These are phyloP conservation scores for Rubus parviflorus DNA, from an alignment of 306 rosid species.

Conservation along the genomic window DNA sequence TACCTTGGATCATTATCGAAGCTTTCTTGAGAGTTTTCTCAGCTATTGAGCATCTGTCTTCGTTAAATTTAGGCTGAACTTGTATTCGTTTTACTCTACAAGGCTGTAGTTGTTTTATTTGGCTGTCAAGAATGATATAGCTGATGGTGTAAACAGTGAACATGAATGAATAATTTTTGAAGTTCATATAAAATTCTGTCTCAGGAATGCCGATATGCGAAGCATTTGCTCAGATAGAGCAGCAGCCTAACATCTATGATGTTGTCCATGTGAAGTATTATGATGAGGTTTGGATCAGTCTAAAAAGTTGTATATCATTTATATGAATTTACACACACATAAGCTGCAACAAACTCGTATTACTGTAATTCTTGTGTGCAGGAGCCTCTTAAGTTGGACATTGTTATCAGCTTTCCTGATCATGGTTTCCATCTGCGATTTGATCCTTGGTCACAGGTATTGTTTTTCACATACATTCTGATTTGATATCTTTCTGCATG, in stretches of 20 bases:
- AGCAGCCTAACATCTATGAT: constrained; percentile 85
- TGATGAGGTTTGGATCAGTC: constrained; percentile 68
- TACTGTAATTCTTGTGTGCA: constrained; percentile 29
- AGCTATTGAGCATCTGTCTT: too few relatives aligned
- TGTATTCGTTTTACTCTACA: background rate
- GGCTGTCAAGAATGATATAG: background rate
- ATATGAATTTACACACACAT: background rate
- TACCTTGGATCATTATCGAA: background rate
- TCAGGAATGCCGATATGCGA: constrained; percentile 97
- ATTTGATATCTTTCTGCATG: constrained; percentile 3
- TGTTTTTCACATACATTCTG: background rate
- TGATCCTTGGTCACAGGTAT: constrained; percentile 98
- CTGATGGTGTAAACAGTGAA: background rate
- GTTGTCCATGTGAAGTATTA: constrained; percentile 95
- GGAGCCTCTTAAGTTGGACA: constrained; percentile 88
- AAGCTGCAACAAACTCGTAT: background rate
- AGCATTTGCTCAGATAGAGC: constrained; percentile 94
- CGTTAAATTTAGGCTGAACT: constrained; percentile 2
- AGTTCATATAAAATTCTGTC: background rate
- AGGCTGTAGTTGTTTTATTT: background rate
- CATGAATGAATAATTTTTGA: background rate
- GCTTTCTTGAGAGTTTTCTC: too few relatives aligned
- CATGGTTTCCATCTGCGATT: constrained; percentile 98
- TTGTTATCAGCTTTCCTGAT: constrained; percentile 95
- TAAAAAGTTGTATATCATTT: background rate